Conservation (phyloP, 2,329 filamentous ascomycete species). For the Talaromyces marneffei region DNA sequence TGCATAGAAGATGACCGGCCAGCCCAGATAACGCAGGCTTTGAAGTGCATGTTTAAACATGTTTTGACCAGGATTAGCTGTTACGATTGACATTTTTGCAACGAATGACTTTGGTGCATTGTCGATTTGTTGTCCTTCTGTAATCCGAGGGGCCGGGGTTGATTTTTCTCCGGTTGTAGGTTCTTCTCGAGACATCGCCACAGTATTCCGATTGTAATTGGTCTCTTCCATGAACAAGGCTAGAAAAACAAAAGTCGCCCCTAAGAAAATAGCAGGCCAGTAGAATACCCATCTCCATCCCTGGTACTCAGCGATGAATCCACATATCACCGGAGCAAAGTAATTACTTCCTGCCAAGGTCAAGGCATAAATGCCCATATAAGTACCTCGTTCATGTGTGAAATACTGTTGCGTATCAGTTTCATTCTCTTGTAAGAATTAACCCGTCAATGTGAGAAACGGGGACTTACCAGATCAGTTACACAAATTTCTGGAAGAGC, state of each 20-base stretch:
- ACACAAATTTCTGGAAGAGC: slow-evolving; percentile 38
- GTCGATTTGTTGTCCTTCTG: slow-evolving; percentile 13
- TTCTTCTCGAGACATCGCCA: not conserved
- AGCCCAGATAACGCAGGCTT: slow-evolving; percentile 30
- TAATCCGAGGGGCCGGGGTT: not conserved
- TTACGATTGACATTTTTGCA: slow-evolving; percentile 30
- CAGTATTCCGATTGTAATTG: slow-evolving; percentile 38
- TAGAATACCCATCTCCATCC: slow-evolving; percentile 47
- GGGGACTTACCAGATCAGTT: slow-evolving; percentile 35
- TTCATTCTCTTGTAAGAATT: not conserved
- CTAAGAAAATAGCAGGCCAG: slow-evolving; percentile 49
- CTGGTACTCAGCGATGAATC: slow-evolving; percentile 43
- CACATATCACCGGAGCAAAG: slow-evolving; percentile 42
- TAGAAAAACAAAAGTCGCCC: slow-evolving; percentile 41
- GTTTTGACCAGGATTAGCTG: slow-evolving; percentile 26
- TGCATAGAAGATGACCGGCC: slow-evolving; percentile 38
- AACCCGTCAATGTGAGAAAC: not conserved
- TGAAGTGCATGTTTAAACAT: slow-evolving; percentile 31
- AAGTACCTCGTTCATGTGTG: slow-evolving; percentile 37
- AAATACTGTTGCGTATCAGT: slow-evolving; percentile 31
- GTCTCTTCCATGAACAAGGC: slow-evolving; percentile 55
- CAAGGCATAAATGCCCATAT: slow-evolving; percentile 38
- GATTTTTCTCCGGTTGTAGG: not conserved
- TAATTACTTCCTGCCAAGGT: slow-evolving; percentile 40
- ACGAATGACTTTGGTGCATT: slow-evolving; percentile 27